Evolutionary conservation across 108 stramenopile species (phyloP).

Genomic region (Epithemia pelagica): DNA sequence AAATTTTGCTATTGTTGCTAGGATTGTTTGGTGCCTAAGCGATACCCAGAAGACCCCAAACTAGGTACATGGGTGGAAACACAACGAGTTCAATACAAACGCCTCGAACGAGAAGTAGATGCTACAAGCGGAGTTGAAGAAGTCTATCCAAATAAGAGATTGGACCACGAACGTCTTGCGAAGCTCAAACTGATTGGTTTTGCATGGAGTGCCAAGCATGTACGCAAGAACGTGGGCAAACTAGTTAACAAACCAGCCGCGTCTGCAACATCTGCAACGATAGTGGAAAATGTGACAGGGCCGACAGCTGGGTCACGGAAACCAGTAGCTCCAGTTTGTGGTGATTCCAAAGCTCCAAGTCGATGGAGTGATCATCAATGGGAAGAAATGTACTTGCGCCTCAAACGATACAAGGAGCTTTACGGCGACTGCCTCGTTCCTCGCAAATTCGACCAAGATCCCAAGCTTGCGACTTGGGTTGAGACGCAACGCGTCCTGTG

Average conservation of each 20-base stretch:
- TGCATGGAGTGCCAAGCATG: conserved; percentile 38
- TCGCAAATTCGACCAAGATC: conserved; percentile 36
- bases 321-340: not conserved
- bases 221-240: conserved; percentile 16
- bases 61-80: conserved; percentile 10
- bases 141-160: conserved; percentile 32
- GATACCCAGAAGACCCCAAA: not conserved
- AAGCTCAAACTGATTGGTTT: conserved; percentile 47
- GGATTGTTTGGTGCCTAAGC: conserved; percentile 6
- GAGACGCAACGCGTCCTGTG: conserved; percentile 37
- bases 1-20: not conserved
- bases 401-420: conserved; percentile 44
- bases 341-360: not conserved
- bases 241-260: not conserved
- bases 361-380: conserved; percentile 21
- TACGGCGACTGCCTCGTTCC: conserved; percentile 51
- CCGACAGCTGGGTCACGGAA: not conserved
- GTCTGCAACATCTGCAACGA: not conserved
- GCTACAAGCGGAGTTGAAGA: conserved; percentile 9
- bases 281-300: not conserved
- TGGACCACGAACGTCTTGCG: conserved; percentile 44
- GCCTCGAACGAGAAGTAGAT: conserved; percentile 20
- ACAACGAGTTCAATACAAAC: conserved; percentile 43
- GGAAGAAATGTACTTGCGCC: conserved; percentile 42
- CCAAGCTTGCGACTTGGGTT: conserved; percentile 42